Evolutionary conservation across 2,329 filamentous ascomycete species (phyloP), one percentile per base, ranked within the genome.

Genomic region (Monilinia polystroma): DNA sequence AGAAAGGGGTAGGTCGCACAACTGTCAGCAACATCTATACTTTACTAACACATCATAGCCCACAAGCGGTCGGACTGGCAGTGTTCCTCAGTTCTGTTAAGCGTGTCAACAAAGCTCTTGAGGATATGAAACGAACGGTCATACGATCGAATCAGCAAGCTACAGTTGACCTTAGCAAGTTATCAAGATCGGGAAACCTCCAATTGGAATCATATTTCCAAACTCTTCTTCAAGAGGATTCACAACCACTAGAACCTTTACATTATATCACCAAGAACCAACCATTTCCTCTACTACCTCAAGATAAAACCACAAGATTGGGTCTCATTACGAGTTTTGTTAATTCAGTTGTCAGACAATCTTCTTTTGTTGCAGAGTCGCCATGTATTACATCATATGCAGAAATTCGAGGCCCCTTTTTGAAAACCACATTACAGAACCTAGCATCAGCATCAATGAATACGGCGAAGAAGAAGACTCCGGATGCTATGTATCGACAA

Each of bases 61-160:
- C 93, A 1, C 89, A 92, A 72, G 90, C 90, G 78, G 88, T 88
- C 43, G 93, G 93, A 52, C 81, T 99, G 66, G 84, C 87, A 49
- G 91, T 91, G 73, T 99, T 97, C 78, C 86, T 99, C 60, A 88
- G 88, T 56, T 97, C 94, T 7, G 87, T 98, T 72, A 95, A 96
- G 79, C 90, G 95, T 53, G 86, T 97, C 43, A 93, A 90, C 74
- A 90, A 90, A 76, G 91, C 93, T n/a, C 83, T 97, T 66, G 80
- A 83, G 68, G 91, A 96, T 69, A 89, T 99, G 80, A 91, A 90
- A 76, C 85, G 90, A 3, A 94, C 94, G n/a, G 97, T 97, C 72
- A 81, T 99, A 63, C 88, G 92, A 66, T 91, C 93, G 12, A 98
- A 97, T 68, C 93, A 98, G 76, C 89, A 93, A 77, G 93, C 93